Evolutionary conservation across 331 rosid species (phyloP).

Genomic region (Acacia concinna): DNA sequence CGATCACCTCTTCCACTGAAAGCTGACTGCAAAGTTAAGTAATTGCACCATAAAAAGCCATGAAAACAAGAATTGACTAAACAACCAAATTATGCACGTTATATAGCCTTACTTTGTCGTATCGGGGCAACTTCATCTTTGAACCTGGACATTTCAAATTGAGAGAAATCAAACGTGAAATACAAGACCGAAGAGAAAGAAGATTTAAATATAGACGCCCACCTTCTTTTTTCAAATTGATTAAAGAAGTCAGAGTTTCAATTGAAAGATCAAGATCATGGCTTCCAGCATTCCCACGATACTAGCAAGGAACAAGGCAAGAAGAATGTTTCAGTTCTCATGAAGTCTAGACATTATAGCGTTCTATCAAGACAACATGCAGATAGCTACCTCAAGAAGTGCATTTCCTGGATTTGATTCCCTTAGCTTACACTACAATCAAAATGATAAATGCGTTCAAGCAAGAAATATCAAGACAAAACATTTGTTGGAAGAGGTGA

Average conservation of each 20-base stretch:
- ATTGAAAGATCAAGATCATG: constrained; percentile 84
- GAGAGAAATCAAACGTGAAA: constrained; percentile 32
- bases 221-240: constrained; percentile 76
- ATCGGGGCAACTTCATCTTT: constrained; percentile 86
- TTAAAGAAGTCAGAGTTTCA: constrained; percentile 59
- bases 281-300: constrained; percentile 92
- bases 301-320: constrained; percentile 43
- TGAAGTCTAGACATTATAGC: background rate
- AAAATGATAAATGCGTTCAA: constrained; percentile 28
- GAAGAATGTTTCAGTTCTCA: background rate
- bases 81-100: constrained; percentile 4
- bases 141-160: constrained; percentile 56
- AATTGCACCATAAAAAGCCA: constrained; percentile 33
- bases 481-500: background rate
- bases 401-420: constrained; percentile 74
- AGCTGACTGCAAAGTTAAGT: constrained; percentile 63
- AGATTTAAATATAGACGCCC: constrained; percentile 28
- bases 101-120: constrained; percentile 70
- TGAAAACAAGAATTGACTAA: constrained; percentile 5
- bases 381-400: constrained; percentile 77
- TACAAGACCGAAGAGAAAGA: constrained; percentile 13
- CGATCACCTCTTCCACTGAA: constrained; percentile 87
- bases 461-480: background rate
- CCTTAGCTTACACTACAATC: constrained; percentile 69
- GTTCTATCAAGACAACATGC: background rate